These are phyloP conservation scores for Mimosa pudica DNA, from an alignment of 306 rosid genomes.

Conservation along the genomic window DNA sequence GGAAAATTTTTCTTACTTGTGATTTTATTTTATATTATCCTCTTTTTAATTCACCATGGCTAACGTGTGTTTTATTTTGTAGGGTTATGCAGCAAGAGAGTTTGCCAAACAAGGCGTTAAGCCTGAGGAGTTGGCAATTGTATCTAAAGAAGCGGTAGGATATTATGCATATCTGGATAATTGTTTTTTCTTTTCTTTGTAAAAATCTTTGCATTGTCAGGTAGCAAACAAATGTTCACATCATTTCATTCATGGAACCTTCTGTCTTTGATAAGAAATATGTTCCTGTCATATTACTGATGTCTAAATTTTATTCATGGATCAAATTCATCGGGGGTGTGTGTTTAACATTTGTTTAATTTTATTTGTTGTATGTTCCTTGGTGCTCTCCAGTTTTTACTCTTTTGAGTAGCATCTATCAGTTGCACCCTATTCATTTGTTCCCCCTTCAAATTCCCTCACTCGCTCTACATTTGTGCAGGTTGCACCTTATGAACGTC, in stretches of 20 bases:
- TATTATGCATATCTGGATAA: background rate
- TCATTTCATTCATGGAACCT: background rate
- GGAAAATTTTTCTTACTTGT: background rate
- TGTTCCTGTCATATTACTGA: too few relatives aligned
- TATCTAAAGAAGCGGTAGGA: conserved; percentile 90
- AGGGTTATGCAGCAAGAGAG: conserved; percentile 99
- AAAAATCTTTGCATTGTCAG: background rate
- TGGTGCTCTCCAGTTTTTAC: background rate
- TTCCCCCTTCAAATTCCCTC: conserved; percentile 19
- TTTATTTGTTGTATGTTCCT: background rate
- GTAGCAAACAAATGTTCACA: background rate
- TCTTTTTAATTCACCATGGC: background rate
- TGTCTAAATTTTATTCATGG: background rate
- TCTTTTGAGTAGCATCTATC: background rate
- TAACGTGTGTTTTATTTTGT: conserved; percentile 16
- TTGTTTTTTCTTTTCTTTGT: background rate
- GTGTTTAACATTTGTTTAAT: conserved; percentile 1
- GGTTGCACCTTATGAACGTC: conserved; percentile 99
- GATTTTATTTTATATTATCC: background rate
- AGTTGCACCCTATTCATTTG: conserved; percentile 13
- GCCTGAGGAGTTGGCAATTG: conserved; percentile 87
- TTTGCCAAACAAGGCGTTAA: conserved; percentile 79
- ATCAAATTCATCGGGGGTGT: background rate
- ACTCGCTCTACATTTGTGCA: conserved; percentile 29
- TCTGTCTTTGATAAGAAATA: background rate